Conservation (phyloP, 2,329 filamentous ascomycete genomes). For the Chaetomiaceae sp. region DNA sequence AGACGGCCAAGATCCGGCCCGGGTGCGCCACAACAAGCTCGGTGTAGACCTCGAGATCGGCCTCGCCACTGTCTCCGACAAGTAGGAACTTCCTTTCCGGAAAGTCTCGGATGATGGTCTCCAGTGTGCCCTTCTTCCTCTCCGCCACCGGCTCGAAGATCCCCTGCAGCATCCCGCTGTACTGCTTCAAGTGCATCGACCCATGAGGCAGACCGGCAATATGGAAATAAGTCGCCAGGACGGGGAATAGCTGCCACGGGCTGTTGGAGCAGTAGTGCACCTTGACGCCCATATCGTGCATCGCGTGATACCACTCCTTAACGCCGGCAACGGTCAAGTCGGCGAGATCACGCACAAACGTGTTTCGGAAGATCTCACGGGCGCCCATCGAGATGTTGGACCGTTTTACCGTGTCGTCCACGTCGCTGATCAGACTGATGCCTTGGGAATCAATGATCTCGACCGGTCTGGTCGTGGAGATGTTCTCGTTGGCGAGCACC, state of each 20-base stretch:
- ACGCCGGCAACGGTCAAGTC: slow-evolving; percentile 85
- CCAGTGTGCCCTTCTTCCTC: slow-evolving; percentile 82
- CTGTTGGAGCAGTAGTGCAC: slow-evolving; percentile 99
- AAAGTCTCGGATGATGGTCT: slow-evolving; percentile 83
- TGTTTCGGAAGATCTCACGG: slow-evolving; percentile 93
- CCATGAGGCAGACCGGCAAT: slow-evolving; percentile 75
- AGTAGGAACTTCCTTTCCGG: slow-evolving; percentile 84
- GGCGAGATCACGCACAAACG: slow-evolving; percentile 79
- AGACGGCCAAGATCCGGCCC: slow-evolving; percentile 76
- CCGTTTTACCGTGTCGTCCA: slow-evolving; percentile 95
- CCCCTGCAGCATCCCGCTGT: slow-evolving; percentile 93
- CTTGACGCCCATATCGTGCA: slow-evolving; percentile 75
- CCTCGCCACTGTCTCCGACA: slow-evolving; percentile 93
- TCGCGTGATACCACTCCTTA: slow-evolving; percentile 76
- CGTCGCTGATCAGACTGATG: slow-evolving; percentile 91
- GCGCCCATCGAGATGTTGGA: slow-evolving; percentile 85
- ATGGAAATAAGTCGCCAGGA: slow-evolving; percentile 80
- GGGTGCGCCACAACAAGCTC: slow-evolving; percentile 85
- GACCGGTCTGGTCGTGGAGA: slow-evolving; percentile 77
- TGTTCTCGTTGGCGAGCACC: slow-evolving; percentile 76
- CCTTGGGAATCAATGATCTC: slow-evolving; percentile 71
- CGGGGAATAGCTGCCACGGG: slow-evolving; percentile 93
- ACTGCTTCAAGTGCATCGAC: slow-evolving; percentile 93
- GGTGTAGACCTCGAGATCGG: slow-evolving; percentile 94
- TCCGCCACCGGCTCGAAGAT: slow-evolving; percentile 98